Percentiles rank a stretch among this genome's conserved stretches.
These are phyloP conservation scores for Kondoa malvinella DNA, from an alignment of 768 basidiomycete genomes.

Conservation along the genomic window DNA sequence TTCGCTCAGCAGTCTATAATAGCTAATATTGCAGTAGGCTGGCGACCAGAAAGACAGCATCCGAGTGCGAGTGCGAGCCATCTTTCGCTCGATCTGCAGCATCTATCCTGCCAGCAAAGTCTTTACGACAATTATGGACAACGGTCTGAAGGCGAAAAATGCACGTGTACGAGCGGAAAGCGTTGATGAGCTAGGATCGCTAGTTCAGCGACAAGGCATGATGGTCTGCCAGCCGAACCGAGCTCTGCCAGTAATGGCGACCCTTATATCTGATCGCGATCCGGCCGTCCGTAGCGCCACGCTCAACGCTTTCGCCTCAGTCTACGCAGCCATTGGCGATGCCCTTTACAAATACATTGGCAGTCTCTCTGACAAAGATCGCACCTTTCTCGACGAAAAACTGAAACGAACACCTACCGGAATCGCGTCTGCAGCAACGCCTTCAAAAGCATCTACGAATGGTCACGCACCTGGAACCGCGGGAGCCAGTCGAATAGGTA, in stretches of 20 bases:
- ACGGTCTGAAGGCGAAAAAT: slow-evolving; percentile 76
- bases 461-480: slow-evolving; percentile 10
- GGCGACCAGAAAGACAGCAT: slow-evolving; percentile 79
- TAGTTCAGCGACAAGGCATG: slow-evolving; percentile 68
- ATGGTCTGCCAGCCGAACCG: slow-evolving; percentile 62
- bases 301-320: slow-evolving; percentile 63
- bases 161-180: slow-evolving; percentile 78
- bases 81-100: slow-evolving; percentile 68
- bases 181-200: slow-evolving; percentile 58
- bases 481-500: not conserved
- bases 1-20: not conserved
- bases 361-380: slow-evolving; percentile 61
- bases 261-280: slow-evolving; percentile 76
- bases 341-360: slow-evolving; percentile 68
- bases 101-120: slow-evolving; percentile 86
- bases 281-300: slow-evolving; percentile 74
- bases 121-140: slow-evolving; percentile 68
- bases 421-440: slow-evolving; percentile 10
- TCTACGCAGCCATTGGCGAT: slow-evolving; percentile 65
- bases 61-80: slow-evolving; percentile 58
- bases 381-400: slow-evolving; percentile 78
- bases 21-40: slow-evolving; percentile 41
- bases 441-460: slow-evolving; percentile 1
- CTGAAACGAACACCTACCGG: slow-evolving; percentile 33
- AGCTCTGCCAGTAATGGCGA: slow-evolving; percentile 57